Evolutionary conservation across 1,139 yeast species (phyloP), one percentile per base, ranked within the genome.

Genomic region (Geotrichum citri-aurantii): DNA sequence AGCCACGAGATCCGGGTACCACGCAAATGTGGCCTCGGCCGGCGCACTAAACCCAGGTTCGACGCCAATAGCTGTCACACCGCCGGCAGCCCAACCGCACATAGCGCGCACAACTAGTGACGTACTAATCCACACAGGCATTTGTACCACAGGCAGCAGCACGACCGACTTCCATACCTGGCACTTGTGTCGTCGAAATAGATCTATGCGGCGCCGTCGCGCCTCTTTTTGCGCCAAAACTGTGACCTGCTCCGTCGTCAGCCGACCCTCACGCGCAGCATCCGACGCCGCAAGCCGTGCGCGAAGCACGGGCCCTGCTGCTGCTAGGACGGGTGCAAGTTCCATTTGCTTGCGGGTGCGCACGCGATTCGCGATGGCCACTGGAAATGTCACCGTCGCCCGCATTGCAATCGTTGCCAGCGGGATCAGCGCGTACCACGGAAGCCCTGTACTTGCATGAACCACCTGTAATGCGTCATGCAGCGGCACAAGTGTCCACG

Each of bases 361-460:
- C 56, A 77, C 77, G 59, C 97, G 75, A 67, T 89, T 96, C 60
- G 81, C 65, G 2, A 91, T 76, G 0, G 96, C 90, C 31, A 91
- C 73, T 1, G 98, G 97, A 24, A 90, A 70, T 0, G 97, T 91
- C 73, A 88, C 77, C 2, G 77, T 66, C 0, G 87, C 69, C 64
- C 97, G 78, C 29, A 91, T 70, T 0, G 83, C 74, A 37, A 90
- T 71, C 0, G 97, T 89, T 0, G 89, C 74, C 21, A 84, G 49
- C 0, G 98, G 98, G 10, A 92, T 86, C 48, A 91, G 73, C 0
- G 82, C 82, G 79, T 90, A 84, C 97, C 97, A 92, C 11, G 96
- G 89, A 6, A 90, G 67, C 0, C 89, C 88, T 0, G 87, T 72
- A 19, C 69, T 65, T 1, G 62, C 60, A 11, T 72, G 73, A 1